Conservation (phyloP, 2,329 filamentous ascomycete species). For the Clarireedia monteithiana region DNA sequence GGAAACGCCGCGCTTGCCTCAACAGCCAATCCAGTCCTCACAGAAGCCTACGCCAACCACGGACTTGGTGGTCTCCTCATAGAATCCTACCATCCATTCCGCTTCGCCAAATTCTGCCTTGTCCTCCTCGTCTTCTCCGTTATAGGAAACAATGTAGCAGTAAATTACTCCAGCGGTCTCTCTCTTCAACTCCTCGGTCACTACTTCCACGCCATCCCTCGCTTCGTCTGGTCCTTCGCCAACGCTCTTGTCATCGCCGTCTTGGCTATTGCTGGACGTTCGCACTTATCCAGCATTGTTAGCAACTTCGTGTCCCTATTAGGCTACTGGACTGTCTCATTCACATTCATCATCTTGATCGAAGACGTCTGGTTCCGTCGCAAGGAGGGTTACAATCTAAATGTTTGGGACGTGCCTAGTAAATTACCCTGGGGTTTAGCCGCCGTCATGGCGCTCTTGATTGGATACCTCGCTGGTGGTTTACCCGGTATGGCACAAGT, state of each 20-base stretch:
- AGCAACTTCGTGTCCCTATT: conserved; percentile 26
- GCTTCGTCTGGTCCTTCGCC: conserved; percentile 27
- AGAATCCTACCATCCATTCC: conserved; percentile 36
- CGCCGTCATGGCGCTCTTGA: conserved; percentile 23
- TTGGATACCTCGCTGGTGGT: conserved; percentile 26
- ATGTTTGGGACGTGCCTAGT: conserved; percentile 22
- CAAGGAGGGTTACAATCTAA: conserved; percentile 23
- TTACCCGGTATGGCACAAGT: conserved; percentile 27
- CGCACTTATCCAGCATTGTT: conserved; percentile 24
- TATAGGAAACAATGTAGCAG: conserved; percentile 26
- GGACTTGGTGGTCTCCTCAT: conserved; percentile 41
- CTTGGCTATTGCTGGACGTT: conserved; percentile 24
- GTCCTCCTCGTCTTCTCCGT: conserved; percentile 27
- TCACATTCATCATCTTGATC: conserved; percentile 25
- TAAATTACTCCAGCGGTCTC: conserved; percentile 27
- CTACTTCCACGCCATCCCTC: conserved; percentile 29
- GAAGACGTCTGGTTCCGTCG: conserved; percentile 25
- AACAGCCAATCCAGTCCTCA: conserved; percentile 33
- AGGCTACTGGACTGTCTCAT: conserved; percentile 28
- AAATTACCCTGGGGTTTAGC: conserved; percentile 25
- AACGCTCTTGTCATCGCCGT: conserved; percentile 25
- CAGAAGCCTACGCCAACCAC: conserved; percentile 33
- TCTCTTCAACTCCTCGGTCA: conserved; percentile 26
- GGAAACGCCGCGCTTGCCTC: conserved; percentile 32
- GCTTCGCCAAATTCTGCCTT: conserved; percentile 41